A percentile compares a stretch with the other conserved stretches of the same genome.
Evolutionary conservation across 140 eudicot species (phyloP).

Genomic region (Senecio squalidus): DNA sequence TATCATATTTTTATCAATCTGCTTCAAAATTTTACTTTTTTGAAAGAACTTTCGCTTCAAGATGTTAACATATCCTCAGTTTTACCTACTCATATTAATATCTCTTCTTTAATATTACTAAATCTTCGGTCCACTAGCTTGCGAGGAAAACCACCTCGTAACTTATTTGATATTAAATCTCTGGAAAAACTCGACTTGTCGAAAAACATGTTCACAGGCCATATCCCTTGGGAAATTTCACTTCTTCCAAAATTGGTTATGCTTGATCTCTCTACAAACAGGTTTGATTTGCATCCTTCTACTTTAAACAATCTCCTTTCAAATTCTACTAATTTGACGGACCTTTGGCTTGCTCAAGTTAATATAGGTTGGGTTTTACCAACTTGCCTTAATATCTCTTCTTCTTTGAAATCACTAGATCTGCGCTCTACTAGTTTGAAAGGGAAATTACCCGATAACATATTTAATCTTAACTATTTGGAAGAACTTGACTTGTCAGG

Average conservation of each 20-base stretch:
- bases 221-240: conserved; percentile 4
- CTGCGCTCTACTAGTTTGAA: conserved; percentile 5
- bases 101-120: conserved; percentile 23
- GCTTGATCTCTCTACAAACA: conserved; percentile 1
- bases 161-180: conserved; percentile 18
- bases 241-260: conserved; percentile 8
- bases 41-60: conserved; percentile 11
- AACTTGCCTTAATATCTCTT: not conserved
- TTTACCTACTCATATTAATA: conserved; percentile 15
- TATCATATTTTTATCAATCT: not conserved
- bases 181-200: conserved; percentile 11
- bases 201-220: not conserved
- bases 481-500: not conserved
- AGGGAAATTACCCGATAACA: conserved; percentile 23
- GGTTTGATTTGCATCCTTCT: not conserved
- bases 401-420: not conserved
- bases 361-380: not conserved
- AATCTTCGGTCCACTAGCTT: conserved; percentile 7
- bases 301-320: not conserved
- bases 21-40: conserved; percentile 17
- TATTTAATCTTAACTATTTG: conserved; percentile 23
- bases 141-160: conserved; percentile 26
- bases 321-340: not conserved
- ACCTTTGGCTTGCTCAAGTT: not conserved
- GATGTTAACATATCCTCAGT: not conserved